These are phyloP conservation scores for Verticillium zaregamsianum DNA, from an alignment of 2,329 filamentous ascomycete genomes.

Conservation along the genomic window DNA sequence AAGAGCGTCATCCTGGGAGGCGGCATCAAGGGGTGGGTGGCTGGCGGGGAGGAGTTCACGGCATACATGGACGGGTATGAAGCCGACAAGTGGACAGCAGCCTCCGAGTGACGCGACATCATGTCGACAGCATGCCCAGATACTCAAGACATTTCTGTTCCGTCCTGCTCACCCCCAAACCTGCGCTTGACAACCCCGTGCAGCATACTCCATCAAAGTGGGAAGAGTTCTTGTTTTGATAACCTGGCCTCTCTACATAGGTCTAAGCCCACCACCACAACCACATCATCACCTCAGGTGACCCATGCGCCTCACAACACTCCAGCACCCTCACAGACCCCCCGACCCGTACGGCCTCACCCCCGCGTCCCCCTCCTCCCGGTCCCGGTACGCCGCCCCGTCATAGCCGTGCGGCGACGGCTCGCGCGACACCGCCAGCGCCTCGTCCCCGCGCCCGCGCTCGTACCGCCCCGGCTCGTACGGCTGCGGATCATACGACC, in stretches of 20 bases:
- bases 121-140: too few species aligned
- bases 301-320: not conserved
- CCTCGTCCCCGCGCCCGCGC: not conserved
- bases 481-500: not conserved
- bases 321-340: not conserved
- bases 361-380: not conserved
- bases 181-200: too few species aligned
- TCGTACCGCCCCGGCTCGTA: not conserved
- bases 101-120: not conserved
- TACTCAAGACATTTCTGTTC: too few species aligned
- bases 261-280: too few species aligned
- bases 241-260: too few species aligned
- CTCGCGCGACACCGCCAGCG: not conserved
- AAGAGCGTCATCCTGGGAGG: conserved; percentile 44
- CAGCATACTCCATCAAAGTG: too few species aligned
- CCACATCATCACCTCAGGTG: too few species aligned
- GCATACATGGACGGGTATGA: conserved; percentile 44
- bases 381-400: not conserved
- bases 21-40: conserved; percentile 52
- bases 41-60: conserved; percentile 40
- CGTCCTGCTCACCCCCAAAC: too few species aligned
- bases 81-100: not conserved
- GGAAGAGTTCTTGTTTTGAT: too few species aligned
- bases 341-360: not conserved
- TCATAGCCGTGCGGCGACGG: not conserved